Base-by-base conservation (phyloP, 768 basidiomycete genomes). In the Exidia glandulosa region DNA sequence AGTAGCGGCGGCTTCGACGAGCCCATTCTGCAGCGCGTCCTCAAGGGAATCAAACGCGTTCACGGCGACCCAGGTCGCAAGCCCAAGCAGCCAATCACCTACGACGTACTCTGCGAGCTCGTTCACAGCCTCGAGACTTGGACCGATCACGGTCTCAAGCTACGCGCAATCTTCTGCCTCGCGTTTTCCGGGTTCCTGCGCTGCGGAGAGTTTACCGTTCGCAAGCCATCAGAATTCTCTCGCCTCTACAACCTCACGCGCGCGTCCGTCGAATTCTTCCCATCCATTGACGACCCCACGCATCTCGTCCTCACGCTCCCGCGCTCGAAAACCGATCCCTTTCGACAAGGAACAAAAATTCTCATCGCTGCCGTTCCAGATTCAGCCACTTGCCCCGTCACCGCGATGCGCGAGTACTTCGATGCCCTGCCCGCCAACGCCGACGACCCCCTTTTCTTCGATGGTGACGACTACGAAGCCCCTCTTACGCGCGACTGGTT, bases 251-350 rank as follows among this genome's bases (percentile, higher is more conserved):
- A 66, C 59, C 65, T 74, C n/a, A 61, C 69, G 14, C 62, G 68
- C 13, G 36, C 60, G n/a, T 62, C 60, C 27, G 58, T 73, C 30
- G 48, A 64, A n/a, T 74, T 74, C 61, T 30, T 70, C 30, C 71
- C 71, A 12, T 61, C 60, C 32, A 45, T 69, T 12, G 59, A 65
- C 1, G 54, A 63, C 12, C 63, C 70, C 48, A 27, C 27, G 1
- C 41, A 61, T 45, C 25, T 71, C 25, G 41, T 50, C 14, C 64
- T 74, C 32, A 66, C 64, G 7, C 63, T 76, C 1, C 72, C 73
- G 2, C 61, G 66, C 1, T 76, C 74, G 1, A 76, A 76, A 57
- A 74, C 73, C 2, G 71, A 75, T 63, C 73, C 72, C 1, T 76
- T 75, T 58, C 62, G 71, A 3, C 61, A 63, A 56, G 68, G 71